Conservation (phyloP, 2,329 filamentous ascomycete species). For the Phaeophleospora eucalypticola region DNA sequence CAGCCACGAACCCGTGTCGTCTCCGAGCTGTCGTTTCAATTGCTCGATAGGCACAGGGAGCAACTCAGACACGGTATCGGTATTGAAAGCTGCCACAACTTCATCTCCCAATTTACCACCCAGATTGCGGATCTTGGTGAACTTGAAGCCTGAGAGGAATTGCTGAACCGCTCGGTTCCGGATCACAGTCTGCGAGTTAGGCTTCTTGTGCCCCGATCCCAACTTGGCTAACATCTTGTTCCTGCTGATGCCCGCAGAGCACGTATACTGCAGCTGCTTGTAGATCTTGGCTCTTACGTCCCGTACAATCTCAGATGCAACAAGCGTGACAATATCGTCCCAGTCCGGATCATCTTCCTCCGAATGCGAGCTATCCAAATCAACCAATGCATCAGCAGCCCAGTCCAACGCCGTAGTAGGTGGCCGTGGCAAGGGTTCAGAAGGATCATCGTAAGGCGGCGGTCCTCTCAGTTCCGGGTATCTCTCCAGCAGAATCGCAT, state of each 20-base stretch:
- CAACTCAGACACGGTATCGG: constrained; percentile 73
- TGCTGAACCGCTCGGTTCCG: constrained; percentile 74
- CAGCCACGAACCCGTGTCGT: constrained; percentile 82
- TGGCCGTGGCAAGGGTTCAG: constrained; percentile 67
- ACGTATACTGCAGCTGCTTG: constrained; percentile 76
- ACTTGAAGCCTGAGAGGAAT: constrained; percentile 82
- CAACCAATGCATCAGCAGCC: constrained; percentile 59
- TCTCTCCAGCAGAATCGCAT: constrained; percentile 66
- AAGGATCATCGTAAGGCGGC: constrained; percentile 67
- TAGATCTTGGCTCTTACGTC: constrained; percentile 66
- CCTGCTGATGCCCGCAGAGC: constrained; percentile 78
- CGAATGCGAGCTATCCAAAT: constrained; percentile 58
- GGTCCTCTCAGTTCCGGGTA: constrained; percentile 68
- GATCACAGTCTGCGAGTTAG: constrained; percentile 90
- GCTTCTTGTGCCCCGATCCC: constrained; percentile 86
- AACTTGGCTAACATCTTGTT: constrained; percentile 97
- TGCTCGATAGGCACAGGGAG: constrained; percentile 68
- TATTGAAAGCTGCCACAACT: constrained; percentile 73
- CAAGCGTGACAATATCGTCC: constrained; percentile 85
- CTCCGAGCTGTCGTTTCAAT: constrained; percentile 71
- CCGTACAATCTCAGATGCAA: constrained; percentile 85
- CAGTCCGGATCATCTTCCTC: constrained; percentile 86
- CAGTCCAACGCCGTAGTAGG: constrained; percentile 73
- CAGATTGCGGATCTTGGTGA: constrained; percentile 92
- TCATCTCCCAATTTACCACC: constrained; percentile 92